phyloP scores from a whole-genome alignment of 441 rosid genomes.

The Brassica hybrid region DNA sequence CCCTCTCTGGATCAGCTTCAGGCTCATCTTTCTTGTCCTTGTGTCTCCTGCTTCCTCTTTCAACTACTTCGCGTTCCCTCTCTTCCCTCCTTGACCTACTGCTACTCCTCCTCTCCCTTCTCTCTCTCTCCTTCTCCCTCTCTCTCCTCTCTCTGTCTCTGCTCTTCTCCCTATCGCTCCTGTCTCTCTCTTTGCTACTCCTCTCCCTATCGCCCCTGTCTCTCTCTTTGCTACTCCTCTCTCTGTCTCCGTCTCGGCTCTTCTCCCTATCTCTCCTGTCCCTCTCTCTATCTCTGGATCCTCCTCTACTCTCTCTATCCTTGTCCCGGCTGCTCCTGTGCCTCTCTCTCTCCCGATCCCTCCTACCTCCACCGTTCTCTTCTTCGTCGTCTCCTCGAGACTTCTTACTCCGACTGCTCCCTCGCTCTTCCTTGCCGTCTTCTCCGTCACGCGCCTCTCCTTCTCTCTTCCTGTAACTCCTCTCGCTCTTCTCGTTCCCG shows the following conservation, averaged over 20 bases:
- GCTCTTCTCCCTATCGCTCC: conserved; percentile 35
- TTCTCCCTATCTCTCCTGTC: conserved; percentile 46
- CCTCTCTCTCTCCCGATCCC: conserved; percentile 53
- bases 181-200: conserved; percentile 38
- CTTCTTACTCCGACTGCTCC: conserved; percentile 54
- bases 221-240: conserved; percentile 34
- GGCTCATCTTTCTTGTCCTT: conserved; percentile 93
- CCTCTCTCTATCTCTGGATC: conserved; percentile 46
- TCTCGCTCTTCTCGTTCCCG: conserved; percentile 61
- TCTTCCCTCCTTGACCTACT: conserved; percentile 63
- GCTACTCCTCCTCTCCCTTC: conserved; percentile 54
- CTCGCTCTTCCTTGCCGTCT: conserved; percentile 31
- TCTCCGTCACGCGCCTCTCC: conserved; percentile 54
- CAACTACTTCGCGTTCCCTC: conserved; percentile 51
- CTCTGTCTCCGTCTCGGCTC: conserved; percentile 38
- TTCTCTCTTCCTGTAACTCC: conserved; percentile 77
- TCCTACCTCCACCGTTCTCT: conserved; percentile 53
- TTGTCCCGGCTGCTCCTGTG: conserved; percentile 53
- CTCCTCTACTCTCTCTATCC: conserved; percentile 53
- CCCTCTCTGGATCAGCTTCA: conserved; percentile 97
- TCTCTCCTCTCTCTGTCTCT: conserved; percentile 15
- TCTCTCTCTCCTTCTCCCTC: conserved; percentile 37
- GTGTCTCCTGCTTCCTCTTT: conserved; percentile 74
- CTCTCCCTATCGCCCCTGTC: conserved; percentile 39
- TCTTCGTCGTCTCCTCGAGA: conserved; percentile 64